phyloP scores from a whole-genome alignment of 345 rosid genomes.

The Rhodomyrtus tomentosa region DNA sequence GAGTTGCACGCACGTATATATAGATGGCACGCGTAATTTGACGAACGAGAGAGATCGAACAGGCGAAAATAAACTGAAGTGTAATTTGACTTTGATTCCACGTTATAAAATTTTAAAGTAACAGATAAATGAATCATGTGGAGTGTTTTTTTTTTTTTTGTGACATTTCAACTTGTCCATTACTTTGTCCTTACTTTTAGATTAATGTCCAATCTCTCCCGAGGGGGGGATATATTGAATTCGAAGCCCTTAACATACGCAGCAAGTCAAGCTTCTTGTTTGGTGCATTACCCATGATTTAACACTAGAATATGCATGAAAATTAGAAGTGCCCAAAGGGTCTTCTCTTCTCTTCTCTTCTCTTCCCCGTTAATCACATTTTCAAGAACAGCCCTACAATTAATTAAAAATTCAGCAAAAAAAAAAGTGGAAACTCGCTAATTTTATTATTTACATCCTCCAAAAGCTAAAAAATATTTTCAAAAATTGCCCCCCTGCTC shows the following conservation, averaged over 20 bases:
- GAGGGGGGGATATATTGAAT: neutral
- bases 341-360: neutral
- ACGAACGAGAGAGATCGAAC: neutral
- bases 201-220: neutral
- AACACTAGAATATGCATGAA: neutral
- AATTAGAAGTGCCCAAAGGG: neutral
- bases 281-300: neutral
- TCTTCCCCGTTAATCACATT: neutral
- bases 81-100: neutral
- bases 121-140: neutral
- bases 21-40: fast-evolving
- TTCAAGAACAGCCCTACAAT: neutral
- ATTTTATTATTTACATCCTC: neutral
- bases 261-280: neutral
- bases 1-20: fast-evolving
- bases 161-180: neutral
- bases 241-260: neutral
- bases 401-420: neutral
- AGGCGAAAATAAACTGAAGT: neutral
- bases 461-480: neutral
- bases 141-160: neutral
- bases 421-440: neutral
- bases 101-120: no score
- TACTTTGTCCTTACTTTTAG: neutral
- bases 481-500: constrained; percentile 42